phyloP scores from a whole-genome alignment of 1,284 basidiomycete species.

The Microbotryum intermedium region DNA sequence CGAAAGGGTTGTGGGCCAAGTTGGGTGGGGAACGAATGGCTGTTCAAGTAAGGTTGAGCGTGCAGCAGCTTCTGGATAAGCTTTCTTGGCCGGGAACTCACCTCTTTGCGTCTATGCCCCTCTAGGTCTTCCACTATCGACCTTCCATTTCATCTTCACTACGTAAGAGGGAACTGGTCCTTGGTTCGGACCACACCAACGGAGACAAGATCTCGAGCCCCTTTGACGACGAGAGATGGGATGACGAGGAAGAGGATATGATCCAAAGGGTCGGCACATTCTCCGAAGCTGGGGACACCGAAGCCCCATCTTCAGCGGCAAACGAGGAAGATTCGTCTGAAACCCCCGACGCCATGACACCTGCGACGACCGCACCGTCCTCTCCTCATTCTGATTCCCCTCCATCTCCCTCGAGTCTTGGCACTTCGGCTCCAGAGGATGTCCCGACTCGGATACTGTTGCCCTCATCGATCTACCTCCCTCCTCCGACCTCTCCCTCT shows the following conservation, averaged over 20 bases:
- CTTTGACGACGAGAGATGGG: conserved; percentile 15
- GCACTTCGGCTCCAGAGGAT: background rate
- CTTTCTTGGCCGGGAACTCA: background rate
- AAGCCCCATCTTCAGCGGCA: background rate
- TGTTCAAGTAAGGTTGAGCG: background rate
- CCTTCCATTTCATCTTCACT: background rate
- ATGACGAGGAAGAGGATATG: conserved; percentile 9
- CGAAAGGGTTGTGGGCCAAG: background rate
- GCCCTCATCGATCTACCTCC: background rate
- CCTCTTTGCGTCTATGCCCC: background rate
- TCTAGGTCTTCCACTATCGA: background rate
- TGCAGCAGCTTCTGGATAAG: background rate
- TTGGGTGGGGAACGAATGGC: background rate
- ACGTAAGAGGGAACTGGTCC: background rate
- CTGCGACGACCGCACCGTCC: background rate
- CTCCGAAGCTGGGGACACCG: background rate
- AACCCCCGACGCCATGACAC: background rate
- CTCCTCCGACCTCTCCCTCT: background rate
- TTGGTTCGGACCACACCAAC: background rate
- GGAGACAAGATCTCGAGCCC: background rate
- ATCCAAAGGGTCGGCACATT: background rate
- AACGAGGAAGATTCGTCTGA: background rate
- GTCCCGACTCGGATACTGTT: background rate
- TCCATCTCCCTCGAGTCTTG: background rate
- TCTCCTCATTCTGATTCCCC: background rate